Evolutionary conservation across 768 basidiomycete genomes (phyloP).

Genomic region (Harrya chromipes): DNA sequence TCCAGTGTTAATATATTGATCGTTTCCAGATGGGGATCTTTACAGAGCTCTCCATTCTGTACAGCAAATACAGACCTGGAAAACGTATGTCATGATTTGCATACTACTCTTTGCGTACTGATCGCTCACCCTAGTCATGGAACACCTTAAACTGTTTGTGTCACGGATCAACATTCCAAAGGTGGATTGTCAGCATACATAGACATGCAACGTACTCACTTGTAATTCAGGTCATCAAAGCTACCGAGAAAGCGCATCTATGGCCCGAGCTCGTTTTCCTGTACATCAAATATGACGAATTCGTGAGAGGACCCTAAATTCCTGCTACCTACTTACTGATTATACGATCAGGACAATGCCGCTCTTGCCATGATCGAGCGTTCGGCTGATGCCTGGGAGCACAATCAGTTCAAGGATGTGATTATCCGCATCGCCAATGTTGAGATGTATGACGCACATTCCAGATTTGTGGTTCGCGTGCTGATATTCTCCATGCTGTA

Average conservation of each 20-base stretch:
- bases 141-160: constrained; percentile 95
- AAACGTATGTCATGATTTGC: constrained; percentile 60
- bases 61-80: constrained; percentile 93
- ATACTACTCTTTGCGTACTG: not conserved
- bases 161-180: constrained; percentile 98
- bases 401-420: constrained; percentile 99
- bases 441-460: constrained; percentile 67
- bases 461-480: not conserved
- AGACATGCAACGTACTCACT: not conserved
- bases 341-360: constrained; percentile 77
- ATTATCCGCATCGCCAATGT: constrained; percentile 95
- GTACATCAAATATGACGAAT: constrained; percentile 98
- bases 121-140: constrained; percentile 70
- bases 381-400: constrained; percentile 98
- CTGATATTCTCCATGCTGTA: constrained; percentile 28
- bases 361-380: constrained; percentile 99
- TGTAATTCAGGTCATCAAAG: constrained; percentile 73
- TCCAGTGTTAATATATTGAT: constrained; percentile 12
- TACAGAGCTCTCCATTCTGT: constrained; percentile 86
- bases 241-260: constrained; percentile 92
- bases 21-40: constrained; percentile 85
- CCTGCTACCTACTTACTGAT: constrained; percentile 1
- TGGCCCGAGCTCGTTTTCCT: constrained; percentile 99
- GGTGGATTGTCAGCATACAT: constrained; percentile 30
- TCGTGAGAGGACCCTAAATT: constrained; percentile 42